Conservation (phyloP, 495 filamentous ascomycete genomes). For the Neurospora sp. region DNA sequence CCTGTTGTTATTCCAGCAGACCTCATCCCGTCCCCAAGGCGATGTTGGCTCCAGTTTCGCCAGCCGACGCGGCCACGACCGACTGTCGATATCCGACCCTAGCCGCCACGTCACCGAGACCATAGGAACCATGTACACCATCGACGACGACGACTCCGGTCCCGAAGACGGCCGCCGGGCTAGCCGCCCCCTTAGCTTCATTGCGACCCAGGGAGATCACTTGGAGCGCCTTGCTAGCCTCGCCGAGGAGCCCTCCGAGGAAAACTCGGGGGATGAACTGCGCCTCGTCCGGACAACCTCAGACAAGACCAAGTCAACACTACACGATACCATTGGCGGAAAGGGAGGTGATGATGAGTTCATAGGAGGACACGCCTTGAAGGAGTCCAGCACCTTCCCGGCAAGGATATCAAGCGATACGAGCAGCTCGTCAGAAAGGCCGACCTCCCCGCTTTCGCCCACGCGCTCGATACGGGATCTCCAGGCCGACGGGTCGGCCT, state of each 20-base stretch:
- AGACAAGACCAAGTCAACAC: slow-evolving; percentile 20
- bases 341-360: slow-evolving; percentile 3
- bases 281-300: slow-evolving; percentile 35
- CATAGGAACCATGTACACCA: slow-evolving; percentile 85
- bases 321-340: neutral
- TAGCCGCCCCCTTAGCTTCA: slow-evolving; percentile 37
- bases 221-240: slow-evolving; percentile 16
- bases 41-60: slow-evolving; percentile 46
- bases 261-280: slow-evolving; percentile 28
- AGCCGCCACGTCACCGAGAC: slow-evolving; percentile 97
- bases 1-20: slow-evolving; percentile 24
- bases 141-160: slow-evolving; percentile 45
- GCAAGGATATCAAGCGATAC: slow-evolving; percentile 36
- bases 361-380: slow-evolving; percentile 13
- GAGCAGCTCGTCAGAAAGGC: slow-evolving; percentile 39
- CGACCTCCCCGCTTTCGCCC: slow-evolving; percentile 45
- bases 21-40: slow-evolving; percentile 42
- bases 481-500: slow-evolving; percentile 54
- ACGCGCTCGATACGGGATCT: slow-evolving; percentile 48
- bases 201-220: slow-evolving; percentile 32
- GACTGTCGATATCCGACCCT: slow-evolving; percentile 49
- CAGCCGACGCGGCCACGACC: slow-evolving; percentile 45
- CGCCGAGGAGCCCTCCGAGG: slow-evolving; percentile 17
- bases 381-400: slow-evolving; percentile 31
- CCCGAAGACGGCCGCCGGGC: slow-evolving; percentile 34